phyloP scores from a whole-genome alignment of 257 asterid species.

The Solanum appendiculatum region DNA sequence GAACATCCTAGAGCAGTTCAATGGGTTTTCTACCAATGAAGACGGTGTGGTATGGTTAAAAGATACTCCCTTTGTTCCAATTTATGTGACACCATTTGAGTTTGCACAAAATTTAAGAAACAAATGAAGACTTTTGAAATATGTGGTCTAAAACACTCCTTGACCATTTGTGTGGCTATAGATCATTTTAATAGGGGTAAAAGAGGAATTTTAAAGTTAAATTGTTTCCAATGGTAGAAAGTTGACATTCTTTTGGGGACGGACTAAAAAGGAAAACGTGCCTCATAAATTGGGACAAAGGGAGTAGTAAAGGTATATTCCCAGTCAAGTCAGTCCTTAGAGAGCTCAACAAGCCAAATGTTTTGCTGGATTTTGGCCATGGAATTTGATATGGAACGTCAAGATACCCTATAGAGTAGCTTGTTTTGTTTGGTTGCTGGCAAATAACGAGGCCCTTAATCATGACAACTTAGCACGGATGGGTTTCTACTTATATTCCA shows the following conservation, averaged over 20 bases:
- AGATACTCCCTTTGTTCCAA: background rate
- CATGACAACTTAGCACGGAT: background rate
- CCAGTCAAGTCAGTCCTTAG: background rate
- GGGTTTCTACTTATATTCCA: background rate
- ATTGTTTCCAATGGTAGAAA: background rate
- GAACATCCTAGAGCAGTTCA: background rate
- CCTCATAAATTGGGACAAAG: background rate
- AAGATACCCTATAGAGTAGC: background rate
- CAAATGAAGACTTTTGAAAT: background rate
- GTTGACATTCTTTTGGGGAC: background rate
- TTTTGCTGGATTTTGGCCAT: background rate
- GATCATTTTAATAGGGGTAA: background rate
- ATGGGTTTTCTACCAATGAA: background rate
- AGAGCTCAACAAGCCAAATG: background rate
- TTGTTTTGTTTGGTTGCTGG: background rate
- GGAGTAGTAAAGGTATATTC: background rate
- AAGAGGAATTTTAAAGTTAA: background rate
- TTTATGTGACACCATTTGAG: background rate
- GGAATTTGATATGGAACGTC: background rate
- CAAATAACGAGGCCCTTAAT: background rate
- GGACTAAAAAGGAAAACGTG: background rate
- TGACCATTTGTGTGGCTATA: background rate
- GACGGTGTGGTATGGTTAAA: background rate
- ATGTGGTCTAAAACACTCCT: background rate
- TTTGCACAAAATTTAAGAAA: background rate